These are phyloP conservation scores for Pythium chondricola DNA, from an alignment of 352 stramenopile species.

Conservation along the genomic window DNA sequence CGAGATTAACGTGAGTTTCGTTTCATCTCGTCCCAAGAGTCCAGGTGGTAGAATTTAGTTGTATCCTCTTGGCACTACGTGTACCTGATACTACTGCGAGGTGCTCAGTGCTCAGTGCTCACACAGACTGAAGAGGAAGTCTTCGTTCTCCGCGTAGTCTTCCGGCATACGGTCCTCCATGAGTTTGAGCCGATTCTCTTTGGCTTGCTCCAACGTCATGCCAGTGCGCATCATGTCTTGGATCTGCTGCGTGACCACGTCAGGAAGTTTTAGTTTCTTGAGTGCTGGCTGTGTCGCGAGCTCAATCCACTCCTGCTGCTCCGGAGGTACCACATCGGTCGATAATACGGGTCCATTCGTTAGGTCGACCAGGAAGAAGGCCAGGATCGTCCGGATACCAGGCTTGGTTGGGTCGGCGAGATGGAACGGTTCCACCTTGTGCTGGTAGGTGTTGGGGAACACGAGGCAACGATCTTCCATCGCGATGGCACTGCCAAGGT, in stretches of 20 bases:
- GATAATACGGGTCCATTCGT: constrained; percentile 16
- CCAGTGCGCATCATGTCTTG: not conserved
- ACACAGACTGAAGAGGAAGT: constrained; percentile 11
- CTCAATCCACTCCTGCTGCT: constrained; percentile 24
- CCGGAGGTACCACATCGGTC: constrained; percentile 20
- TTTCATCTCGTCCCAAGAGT: too few species aligned
- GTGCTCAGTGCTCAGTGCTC: too few species aligned
- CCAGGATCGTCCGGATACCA: constrained; percentile 22
- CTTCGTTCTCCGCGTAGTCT: not conserved
- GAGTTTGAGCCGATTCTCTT: constrained; percentile 6
- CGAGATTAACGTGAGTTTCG: constrained; percentile 2
- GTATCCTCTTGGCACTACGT: too few species aligned
- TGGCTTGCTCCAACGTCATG: constrained; percentile 14
- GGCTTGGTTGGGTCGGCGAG: constrained; percentile 17
- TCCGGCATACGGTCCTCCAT: constrained; percentile 1
- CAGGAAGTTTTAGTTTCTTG: not conserved
- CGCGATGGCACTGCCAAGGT: constrained; percentile 12
- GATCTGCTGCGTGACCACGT: not conserved
- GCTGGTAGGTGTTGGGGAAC: constrained; percentile 27
- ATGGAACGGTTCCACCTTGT: constrained; percentile 23
- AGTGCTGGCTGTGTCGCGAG: not conserved
- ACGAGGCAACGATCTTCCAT: constrained; percentile 20
- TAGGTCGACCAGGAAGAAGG: constrained; percentile 29
- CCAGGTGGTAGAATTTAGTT: too few species aligned
- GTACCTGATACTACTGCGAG: too few species aligned